These are phyloP conservation scores for Apophysomyces elegans DNA, from an alignment of 371 early-diverging fungal genomes.

Conservation along the genomic window DNA sequence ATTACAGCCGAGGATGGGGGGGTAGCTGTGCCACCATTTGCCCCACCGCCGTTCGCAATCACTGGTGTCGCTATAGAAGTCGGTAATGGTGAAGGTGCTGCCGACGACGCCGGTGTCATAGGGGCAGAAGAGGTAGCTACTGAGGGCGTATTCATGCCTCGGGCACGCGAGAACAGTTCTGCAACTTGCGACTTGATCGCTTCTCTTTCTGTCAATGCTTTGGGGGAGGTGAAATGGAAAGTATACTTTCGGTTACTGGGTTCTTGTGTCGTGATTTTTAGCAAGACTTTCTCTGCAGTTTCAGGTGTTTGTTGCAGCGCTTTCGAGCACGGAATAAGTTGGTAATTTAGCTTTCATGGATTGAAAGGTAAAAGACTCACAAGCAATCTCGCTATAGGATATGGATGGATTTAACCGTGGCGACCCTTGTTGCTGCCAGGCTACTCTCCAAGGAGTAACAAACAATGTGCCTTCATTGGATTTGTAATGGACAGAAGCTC, in stretches of 20 bases:
- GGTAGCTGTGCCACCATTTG: constrained; percentile 14
- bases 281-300: constrained; percentile 38
- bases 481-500: constrained; percentile 53
- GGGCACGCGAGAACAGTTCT: constrained; percentile 47
- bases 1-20: constrained; percentile 24
- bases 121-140: constrained; percentile 14
- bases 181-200: constrained; percentile 60
- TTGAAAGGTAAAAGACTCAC: constrained; percentile 22
- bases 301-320: constrained; percentile 50
- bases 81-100: neutral
- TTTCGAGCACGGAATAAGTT: constrained; percentile 9
- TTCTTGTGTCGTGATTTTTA: constrained; percentile 39
- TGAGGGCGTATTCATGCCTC: constrained; percentile 28
- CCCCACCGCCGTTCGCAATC: constrained; percentile 8
- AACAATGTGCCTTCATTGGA: constrained; percentile 59
- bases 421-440: constrained; percentile 61
- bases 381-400: constrained; percentile 40
- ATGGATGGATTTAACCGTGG: constrained; percentile 51
- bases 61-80: constrained; percentile 27
- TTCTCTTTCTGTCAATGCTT: constrained; percentile 59
- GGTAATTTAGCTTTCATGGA: neutral
- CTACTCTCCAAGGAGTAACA: constrained; percentile 58
- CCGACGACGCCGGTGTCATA: constrained; percentile 12
- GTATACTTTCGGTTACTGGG: constrained; percentile 46
- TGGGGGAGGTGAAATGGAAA: constrained; percentile 57